Conservation (phyloP, 2,329 filamentous ascomycete genomes). For the Ploettnerulaceae sp. region DNA sequence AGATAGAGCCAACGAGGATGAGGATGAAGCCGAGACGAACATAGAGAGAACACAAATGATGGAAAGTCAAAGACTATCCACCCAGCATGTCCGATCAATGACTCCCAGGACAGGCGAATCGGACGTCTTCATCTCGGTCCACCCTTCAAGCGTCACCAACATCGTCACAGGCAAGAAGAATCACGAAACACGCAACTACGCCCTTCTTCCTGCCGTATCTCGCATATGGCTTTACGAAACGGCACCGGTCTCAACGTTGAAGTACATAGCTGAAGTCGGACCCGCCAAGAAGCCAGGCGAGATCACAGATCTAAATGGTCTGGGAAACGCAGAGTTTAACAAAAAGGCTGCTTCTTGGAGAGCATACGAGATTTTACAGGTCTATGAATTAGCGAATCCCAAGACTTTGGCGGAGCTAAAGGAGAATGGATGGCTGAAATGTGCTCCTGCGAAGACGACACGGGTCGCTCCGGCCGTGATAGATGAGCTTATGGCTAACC, state of each 20-base stretch:
- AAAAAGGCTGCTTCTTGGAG: slow-evolving; percentile 15
- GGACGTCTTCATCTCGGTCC: slow-evolving; percentile 50
- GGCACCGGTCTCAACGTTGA: slow-evolving; percentile 43
- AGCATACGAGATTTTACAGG: slow-evolving; percentile 50
- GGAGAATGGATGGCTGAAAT: slow-evolving; percentile 49
- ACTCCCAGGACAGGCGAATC: slow-evolving; percentile 45
- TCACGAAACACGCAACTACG: slow-evolving; percentile 52
- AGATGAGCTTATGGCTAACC: slow-evolving; percentile 53
- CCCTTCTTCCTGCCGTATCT: slow-evolving; percentile 48
- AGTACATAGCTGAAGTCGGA: slow-evolving; percentile 55
- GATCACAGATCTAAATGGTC: slow-evolving; percentile 40
- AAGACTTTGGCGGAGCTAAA: slow-evolving; percentile 48
- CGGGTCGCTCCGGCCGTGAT: slow-evolving; percentile 54
- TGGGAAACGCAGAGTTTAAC: slow-evolving; percentile 47
- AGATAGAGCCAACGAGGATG: background rate
- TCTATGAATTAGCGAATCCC: slow-evolving; percentile 60
- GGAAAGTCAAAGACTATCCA: slow-evolving; percentile 49
- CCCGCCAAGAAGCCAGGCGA: slow-evolving; percentile 44
- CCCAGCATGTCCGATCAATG: slow-evolving; percentile 45
- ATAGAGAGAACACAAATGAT: slow-evolving; percentile 24
- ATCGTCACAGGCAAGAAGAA: slow-evolving; percentile 48
- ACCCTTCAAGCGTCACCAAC: slow-evolving; percentile 42
- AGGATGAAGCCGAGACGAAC: background rate
- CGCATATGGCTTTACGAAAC: slow-evolving; percentile 61
- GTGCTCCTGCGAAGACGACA: slow-evolving; percentile 45